These are phyloP conservation scores for Paragyromitra xinjiangensis DNA, from an alignment of 495 filamentous ascomycete genomes.

Conservation along the genomic window DNA sequence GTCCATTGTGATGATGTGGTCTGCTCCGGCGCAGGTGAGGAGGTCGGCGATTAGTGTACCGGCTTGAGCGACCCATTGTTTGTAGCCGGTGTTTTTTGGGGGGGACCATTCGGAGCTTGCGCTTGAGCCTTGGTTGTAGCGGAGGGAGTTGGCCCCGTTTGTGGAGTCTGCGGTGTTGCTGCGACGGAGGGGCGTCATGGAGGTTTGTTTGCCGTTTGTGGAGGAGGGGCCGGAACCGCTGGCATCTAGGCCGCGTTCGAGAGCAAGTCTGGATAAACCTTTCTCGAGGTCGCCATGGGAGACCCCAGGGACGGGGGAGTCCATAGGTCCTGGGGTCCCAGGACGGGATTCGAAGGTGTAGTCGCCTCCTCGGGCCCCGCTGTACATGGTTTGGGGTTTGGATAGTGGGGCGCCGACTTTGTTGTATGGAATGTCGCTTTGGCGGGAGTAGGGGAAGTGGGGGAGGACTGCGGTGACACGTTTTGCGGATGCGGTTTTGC, in stretches of 20 bases:
- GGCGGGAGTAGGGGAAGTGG: slow-evolving; percentile 93
- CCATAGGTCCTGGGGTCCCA: slow-evolving; percentile 77
- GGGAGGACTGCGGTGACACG: slow-evolving; percentile 93
- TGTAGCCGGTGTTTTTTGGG: slow-evolving; percentile 79
- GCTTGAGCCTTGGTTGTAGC: slow-evolving; percentile 47
- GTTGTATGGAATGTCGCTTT: slow-evolving; percentile 95
- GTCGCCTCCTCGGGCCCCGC: slow-evolving; percentile 64
- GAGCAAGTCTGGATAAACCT: slow-evolving; percentile 63
- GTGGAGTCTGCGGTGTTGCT: slow-evolving; percentile 71
- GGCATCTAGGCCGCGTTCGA: slow-evolving; percentile 44
- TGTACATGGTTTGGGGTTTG: slow-evolving; percentile 64
- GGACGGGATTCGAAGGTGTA: slow-evolving; percentile 96
- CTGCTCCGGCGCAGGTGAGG: slow-evolving; percentile 92
- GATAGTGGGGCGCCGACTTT: slow-evolving; percentile 88
- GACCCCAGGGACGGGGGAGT: slow-evolving; percentile 70
- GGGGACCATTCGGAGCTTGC: slow-evolving; percentile 45
- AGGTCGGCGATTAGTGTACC: slow-evolving; percentile 95
- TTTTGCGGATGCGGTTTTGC: slow-evolving; percentile 93
- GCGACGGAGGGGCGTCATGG: slow-evolving; percentile 57
- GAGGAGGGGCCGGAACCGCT: slow-evolving; percentile 10
- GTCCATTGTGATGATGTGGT: slow-evolving; percentile 98
- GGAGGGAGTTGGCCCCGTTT: slow-evolving; percentile 61
- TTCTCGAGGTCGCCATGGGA: slow-evolving; percentile 69
- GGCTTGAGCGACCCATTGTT: slow-evolving; percentile 97
- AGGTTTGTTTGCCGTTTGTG: slow-evolving; percentile 31